Evolutionary conservation across 2,329 filamentous ascomycete genomes (phyloP).

Genomic region (Colletotrichum lindemuthianum): DNA sequence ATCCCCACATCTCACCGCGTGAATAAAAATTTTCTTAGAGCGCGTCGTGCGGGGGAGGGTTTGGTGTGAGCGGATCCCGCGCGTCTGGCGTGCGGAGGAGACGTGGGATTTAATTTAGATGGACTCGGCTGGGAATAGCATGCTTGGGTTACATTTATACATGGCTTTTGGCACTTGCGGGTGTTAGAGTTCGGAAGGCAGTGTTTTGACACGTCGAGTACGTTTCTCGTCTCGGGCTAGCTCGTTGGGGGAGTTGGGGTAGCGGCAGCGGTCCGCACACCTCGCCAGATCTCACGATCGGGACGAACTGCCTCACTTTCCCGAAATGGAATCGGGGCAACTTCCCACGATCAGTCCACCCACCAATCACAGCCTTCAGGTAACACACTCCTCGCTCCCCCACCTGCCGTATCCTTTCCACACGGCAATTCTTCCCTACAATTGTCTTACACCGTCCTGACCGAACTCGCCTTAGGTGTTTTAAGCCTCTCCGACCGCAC

Average conservation of each 20-base stretch:
- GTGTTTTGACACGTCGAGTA: no score
- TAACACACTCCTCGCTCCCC: background rate
- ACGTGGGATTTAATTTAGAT: slow-evolving; percentile 6
- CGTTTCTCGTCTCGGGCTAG: background rate
- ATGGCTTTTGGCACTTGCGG: no score
- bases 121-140: no score
- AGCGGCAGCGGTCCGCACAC: background rate
- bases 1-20: no score
- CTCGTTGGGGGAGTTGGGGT: slow-evolving; percentile 5
- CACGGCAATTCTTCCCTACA: background rate
- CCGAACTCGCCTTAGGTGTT: background rate
- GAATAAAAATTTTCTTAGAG: no score
- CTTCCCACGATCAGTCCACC: background rate
- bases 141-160: no score
- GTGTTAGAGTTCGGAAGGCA: no score
- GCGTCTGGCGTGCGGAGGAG: slow-evolving; percentile 1
- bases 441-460: slow-evolving; percentile 6
- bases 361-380: background rate
- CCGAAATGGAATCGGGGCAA: background rate
- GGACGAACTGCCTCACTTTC: background rate
- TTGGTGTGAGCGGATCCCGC: slow-evolving; percentile 6
- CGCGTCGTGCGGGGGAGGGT: background rate
- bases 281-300: background rate
- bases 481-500: slow-evolving; percentile 18
- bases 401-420: background rate